Evolutionary conservation across 2,329 filamentous ascomycete species (phyloP).

Genomic region (Cladosporium sp.): DNA sequence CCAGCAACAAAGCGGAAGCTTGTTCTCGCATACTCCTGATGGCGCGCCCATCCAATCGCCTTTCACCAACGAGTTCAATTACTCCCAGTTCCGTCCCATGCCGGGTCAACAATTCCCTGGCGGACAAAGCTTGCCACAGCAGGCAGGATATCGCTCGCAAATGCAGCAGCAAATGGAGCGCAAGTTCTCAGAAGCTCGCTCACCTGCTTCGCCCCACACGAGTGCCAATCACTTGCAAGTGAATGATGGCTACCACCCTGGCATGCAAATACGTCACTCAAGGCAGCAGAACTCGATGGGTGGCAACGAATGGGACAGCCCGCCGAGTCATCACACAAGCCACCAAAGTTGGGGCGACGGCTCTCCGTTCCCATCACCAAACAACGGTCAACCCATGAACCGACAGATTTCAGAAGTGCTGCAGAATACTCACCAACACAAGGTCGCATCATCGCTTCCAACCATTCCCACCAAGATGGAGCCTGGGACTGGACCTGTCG

Average conservation of each 20-base stretch:
- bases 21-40: slow-evolving; percentile 88
- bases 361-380: slow-evolving; percentile 85
- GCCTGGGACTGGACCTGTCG: slow-evolving; percentile 44
- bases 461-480: slow-evolving; percentile 85
- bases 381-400: slow-evolving; percentile 58
- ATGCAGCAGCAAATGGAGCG: slow-evolving; percentile 51
- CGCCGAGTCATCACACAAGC: slow-evolving; percentile 65
- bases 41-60: slow-evolving; percentile 89
- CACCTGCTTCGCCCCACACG: slow-evolving; percentile 84
- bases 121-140: slow-evolving; percentile 29
- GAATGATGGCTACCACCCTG: slow-evolving; percentile 42
- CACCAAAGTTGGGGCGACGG: slow-evolving; percentile 75
- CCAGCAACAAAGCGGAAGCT: slow-evolving; percentile 58
- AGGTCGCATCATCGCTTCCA: slow-evolving; percentile 63
- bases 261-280: slow-evolving; percentile 49
- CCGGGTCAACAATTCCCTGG: slow-evolving; percentile 56
- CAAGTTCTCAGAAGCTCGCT: slow-evolving; percentile 64
- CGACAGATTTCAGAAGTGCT: slow-evolving; percentile 85
- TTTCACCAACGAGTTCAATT: slow-evolving; percentile 70
- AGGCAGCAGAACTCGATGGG: slow-evolving; percentile 41
- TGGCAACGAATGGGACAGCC: slow-evolving; percentile 87
- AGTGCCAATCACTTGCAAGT: slow-evolving; percentile 61
- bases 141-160: slow-evolving; percentile 27
- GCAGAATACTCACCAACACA: slow-evolving; percentile 69
- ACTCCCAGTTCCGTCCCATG: slow-evolving; percentile 66